These are phyloP conservation scores for Urostyla sp. DNA, from an alignment of 73 alveolate genomes.

Conservation along the genomic window DNA sequence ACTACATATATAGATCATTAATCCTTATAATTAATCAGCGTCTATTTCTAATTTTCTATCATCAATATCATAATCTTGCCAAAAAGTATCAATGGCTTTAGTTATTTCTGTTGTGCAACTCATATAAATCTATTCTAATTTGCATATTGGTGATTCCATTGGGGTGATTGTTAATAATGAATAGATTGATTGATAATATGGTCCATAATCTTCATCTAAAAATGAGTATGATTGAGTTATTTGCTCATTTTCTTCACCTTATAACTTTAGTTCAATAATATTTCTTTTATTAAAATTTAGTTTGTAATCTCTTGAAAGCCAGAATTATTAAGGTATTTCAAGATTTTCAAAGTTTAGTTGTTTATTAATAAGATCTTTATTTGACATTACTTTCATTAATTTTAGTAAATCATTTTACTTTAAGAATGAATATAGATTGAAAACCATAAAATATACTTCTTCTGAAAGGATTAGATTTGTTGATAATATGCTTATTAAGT, in stretches of 20 bases:
- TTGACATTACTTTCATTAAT: not conserved
- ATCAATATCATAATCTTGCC: slow-evolving; percentile 29
- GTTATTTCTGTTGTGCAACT: slow-evolving; percentile 32
- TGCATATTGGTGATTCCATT: slow-evolving; percentile 65
- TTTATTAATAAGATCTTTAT: not conserved
- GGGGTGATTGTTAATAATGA: not conserved
- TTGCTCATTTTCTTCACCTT: slow-evolving; percentile 1
- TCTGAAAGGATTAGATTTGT: slow-evolving; percentile 21
- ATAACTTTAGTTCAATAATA: not conserved
- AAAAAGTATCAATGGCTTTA: slow-evolving; percentile 28
- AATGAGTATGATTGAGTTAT: no score
- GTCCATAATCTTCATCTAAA: not conserved
- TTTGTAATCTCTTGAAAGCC: not conserved
- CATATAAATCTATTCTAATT: slow-evolving; percentile 40
- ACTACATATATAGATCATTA: slow-evolving; percentile 19
- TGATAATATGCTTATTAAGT: not conserved
- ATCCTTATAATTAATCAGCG: slow-evolving; percentile 51
- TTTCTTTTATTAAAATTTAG: not conserved
- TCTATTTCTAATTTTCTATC: slow-evolving; percentile 47
- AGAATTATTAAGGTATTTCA: slow-evolving; percentile 4
- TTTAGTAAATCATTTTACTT: slow-evolving; percentile 14
- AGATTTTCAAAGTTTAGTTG: not conserved
- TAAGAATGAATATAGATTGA: not conserved
- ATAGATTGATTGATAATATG: slow-evolving; percentile 23
- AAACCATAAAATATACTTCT: slow-evolving; percentile 41